Evolutionary conservation across 2,329 filamentous ascomycete genomes (phyloP), one percentile per base, ranked within the genome.

Genomic region (Ophiosphaerella narmari): DNA sequence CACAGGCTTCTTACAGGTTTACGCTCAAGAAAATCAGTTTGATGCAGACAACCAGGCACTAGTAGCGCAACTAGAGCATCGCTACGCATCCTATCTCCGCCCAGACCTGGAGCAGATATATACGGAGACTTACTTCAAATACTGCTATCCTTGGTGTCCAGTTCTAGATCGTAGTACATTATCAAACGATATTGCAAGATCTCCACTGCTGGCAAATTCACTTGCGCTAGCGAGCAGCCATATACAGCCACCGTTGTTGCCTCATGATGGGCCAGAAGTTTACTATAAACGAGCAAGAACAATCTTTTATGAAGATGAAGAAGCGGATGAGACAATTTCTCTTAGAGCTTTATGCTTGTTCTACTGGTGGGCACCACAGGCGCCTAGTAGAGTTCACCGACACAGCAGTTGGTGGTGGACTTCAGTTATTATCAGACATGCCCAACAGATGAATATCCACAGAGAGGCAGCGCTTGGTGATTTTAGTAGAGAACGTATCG

Each of bases 381-480:
- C 57, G 2, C 54, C 58, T 26, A 54, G 49, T 21, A 39, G 60
- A 36, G 60, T 63, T 3, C 57, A 63, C 45, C 43, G 57, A 8
- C 60, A 63, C 35, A 34, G 35, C 12, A 42, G 14, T 16, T 61
- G 57, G 60, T 63, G 57, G 60, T 63, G 57, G 60, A 63, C 60
- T 5, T 53, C 48, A 6, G 56, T 61, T 4, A 51, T 63, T n/a
- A 63, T 63, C 39, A 51, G 60, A 9, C 60, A 63, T 47, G 55
- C 55, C 29, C 60, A 63, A 35, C 60, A 63, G 32, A 61, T 63
- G 55, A 59, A 61, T 29, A 59, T 63, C 29, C 60, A 63, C 24
- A 48, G 57, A 23, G 60, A 63, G 39, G 54, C 60, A 5, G 23
- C 37, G n/a, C 9, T 48, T 8, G 50, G 55, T 14, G 55, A 59